phyloP scores from a whole-genome alignment of 306 rosid genomes.

The Cicer bijugum region DNA sequence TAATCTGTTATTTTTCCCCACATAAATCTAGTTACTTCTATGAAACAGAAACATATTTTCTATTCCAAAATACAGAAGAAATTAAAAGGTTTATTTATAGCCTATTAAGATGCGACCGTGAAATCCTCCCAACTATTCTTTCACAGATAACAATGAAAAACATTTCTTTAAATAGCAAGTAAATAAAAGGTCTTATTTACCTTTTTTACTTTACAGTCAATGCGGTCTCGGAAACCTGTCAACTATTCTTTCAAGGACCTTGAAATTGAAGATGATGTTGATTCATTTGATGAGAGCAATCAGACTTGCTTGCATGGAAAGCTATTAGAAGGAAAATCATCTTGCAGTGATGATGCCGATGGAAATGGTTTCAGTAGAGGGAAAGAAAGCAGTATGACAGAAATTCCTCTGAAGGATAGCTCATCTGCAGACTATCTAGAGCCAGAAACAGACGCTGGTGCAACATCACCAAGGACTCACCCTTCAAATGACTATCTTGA shows the following conservation, averaged over 20 bases:
- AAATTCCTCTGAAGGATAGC: slow-evolving; percentile 41
- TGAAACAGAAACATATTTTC: neutral
- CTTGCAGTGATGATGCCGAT: slow-evolving; percentile 21
- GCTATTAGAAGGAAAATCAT: slow-evolving; percentile 40
- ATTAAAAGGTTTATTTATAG: neutral
- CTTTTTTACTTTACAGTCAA: slow-evolving; percentile 57
- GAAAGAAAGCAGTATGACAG: slow-evolving; percentile 32
- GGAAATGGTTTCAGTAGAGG: slow-evolving; percentile 44
- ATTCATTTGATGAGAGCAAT: slow-evolving; percentile 46
- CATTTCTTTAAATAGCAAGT: neutral
- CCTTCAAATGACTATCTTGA: slow-evolving; percentile 50
- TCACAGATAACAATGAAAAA: neutral
- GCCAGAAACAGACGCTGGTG: slow-evolving; percentile 50
- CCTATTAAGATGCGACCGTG: neutral
- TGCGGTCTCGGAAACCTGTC: slow-evolving; percentile 65
- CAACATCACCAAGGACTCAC: slow-evolving; percentile 17
- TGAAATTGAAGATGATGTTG: slow-evolving; percentile 55
- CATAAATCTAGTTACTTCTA: neutral
- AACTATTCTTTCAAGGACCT: slow-evolving; percentile 53
- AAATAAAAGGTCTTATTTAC: slow-evolving; percentile 31
- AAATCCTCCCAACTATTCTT: neutral
- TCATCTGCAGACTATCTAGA: slow-evolving; percentile 44
- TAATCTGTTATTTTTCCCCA: neutral
- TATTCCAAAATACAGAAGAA: neutral
- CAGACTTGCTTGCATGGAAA: slow-evolving; percentile 43